Conservation (phyloP, 2,329 filamentous ascomycete species). For the Neonectria punicea region DNA sequence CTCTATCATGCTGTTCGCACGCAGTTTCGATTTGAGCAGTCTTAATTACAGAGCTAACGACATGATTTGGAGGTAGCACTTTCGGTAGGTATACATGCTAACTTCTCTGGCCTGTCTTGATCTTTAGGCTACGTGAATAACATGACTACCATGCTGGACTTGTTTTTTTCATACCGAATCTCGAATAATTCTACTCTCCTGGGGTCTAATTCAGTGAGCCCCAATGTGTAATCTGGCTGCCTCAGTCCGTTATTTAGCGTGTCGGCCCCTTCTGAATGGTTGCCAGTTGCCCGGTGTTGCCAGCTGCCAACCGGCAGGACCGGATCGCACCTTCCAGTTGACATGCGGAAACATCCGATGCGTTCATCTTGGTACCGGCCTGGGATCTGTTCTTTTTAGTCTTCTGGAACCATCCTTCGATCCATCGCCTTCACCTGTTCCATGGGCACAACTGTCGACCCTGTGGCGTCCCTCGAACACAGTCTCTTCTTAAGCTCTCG, state of each 20-base stretch:
- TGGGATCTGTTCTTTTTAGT: not conserved
- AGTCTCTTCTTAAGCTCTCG: not conserved
- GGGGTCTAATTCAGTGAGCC: not conserved
- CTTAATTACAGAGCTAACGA: not conserved
- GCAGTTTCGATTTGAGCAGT: not conserved
- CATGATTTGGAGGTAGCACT: not conserved
- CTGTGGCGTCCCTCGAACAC: not conserved
- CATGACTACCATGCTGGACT: not conserved
- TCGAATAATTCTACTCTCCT: not conserved
- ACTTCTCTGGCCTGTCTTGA: not conserved
- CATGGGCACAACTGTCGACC: not conserved
- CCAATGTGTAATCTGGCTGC: not conserved
- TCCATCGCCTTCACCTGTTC: not conserved
- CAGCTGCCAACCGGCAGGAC: not conserved
- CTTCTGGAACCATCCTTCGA: not conserved
- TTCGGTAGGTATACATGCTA: not conserved
- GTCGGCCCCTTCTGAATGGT: not conserved
- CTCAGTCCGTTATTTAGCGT: not conserved
- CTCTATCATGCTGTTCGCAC: slow-evolving; percentile 42
- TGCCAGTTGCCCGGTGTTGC: not conserved
- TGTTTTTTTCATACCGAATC: not conserved
- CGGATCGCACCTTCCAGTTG: not conserved
- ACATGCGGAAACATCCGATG: not conserved
- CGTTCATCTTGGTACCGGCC: not conserved
- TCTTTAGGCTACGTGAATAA: not conserved